Evolutionary conservation across 352 stramenopile genomes (phyloP), one percentile per base, ranked within the genome.

Genomic region (Phytophthora tubulina): DNA sequence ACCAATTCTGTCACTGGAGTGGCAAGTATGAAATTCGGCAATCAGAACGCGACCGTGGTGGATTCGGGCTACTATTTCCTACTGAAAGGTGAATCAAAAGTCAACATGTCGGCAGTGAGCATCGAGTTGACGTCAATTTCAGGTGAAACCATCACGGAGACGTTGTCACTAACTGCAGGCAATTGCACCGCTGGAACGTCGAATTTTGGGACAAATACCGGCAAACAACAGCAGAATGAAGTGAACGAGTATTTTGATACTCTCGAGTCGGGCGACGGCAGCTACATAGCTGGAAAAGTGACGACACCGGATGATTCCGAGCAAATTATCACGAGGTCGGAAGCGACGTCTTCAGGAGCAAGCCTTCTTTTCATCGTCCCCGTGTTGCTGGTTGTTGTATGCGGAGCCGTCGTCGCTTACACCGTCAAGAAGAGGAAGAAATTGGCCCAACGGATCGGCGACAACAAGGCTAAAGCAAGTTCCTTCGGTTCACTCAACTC

Each of bases 41-140:
- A 75, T 51, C 88, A 67, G 73, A 82, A 75, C 51, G 85, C 76
- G n/a, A 78, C 55, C 1, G 82, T 89, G 76, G 66, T 87, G 14
- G 78, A 77, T 71, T 85, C 82, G 36, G 77, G 76, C 41, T 92
- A 80, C 64, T 92, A 88, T 75, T 92, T 73, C 62, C 48, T 87
- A 17, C 48, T 87, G 1, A 68, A 75, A 11, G 66, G 64, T 5
- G 56, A 39, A 14, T 55, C 50, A 13, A 70, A 62, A 49, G 51
- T 72, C 21, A 64, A 84, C 52, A 57, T 89, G 21, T 67, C 56
- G 7, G 56, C 67, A 9, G 66, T 89, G 13, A 56, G 63, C 48
- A 67, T 93, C 14, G 62, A 78, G 7, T 56, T 90, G 32, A 89
- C 78, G 46, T 88, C 78, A 15, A 58, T 79, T 6, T 75, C 65